phyloP scores from a whole-genome alignment of 176 grass and related monocot genomes.

The Avena insularis region DNA sequence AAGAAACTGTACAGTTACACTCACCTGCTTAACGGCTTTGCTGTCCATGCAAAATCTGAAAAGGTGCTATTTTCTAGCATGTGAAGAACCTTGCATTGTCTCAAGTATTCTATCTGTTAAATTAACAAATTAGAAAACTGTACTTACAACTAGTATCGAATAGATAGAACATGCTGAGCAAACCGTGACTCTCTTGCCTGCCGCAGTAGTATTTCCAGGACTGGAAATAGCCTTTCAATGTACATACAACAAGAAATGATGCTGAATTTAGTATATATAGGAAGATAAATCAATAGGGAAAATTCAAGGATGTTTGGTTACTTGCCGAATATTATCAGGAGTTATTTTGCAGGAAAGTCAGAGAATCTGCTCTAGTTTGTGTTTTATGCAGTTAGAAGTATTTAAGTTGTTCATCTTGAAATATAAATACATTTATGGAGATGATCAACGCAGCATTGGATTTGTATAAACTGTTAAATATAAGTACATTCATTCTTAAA shows the following conservation, averaged over 20 bases:
- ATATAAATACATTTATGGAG: conserved; percentile 8
- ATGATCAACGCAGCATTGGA: not conserved
- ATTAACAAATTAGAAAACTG: not conserved
- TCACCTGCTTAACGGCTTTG: conserved; percentile 89
- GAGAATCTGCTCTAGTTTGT: not conserved
- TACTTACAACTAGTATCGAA: not conserved
- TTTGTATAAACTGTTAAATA: conserved; percentile 9
- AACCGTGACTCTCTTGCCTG: not conserved
- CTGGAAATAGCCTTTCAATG: not conserved
- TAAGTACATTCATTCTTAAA: not conserved
- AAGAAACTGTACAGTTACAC: conserved; percentile 94
- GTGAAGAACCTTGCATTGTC: not conserved
- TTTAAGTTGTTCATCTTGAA: conserved; percentile 35
- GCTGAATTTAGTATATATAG: not conserved
- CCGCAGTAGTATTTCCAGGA: not conserved
- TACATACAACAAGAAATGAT: not conserved
- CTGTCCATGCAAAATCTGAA: conserved; percentile 71
- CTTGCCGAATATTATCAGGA: not conserved
- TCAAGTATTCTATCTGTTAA: conserved; percentile 9
- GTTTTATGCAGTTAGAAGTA: not conserved
- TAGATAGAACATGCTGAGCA: conserved; percentile 19
- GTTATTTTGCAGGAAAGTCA: not conserved
- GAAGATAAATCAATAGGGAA: not conserved
- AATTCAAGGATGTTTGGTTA: not conserved
- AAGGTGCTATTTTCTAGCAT: conserved; percentile 51